phyloP scores from a whole-genome alignment of 129 eudicot species.

The Arctium minus region DNA sequence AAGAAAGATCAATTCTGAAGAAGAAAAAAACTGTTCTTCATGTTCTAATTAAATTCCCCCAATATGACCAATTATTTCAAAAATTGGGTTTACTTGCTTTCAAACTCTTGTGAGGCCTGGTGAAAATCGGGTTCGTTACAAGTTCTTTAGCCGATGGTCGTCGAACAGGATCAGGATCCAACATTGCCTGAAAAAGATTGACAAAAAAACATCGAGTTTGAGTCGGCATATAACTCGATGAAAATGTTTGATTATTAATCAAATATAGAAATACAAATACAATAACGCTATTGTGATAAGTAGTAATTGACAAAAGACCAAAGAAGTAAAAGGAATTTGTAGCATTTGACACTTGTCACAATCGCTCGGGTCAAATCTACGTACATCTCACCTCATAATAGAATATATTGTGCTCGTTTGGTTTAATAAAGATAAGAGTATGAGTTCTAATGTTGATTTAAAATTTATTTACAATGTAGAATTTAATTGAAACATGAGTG shows the following conservation, averaged over 20 bases:
- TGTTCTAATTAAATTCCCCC: constrained; percentile 17
- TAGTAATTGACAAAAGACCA: no score
- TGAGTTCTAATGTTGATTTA: no score
- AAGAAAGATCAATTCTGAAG: background rate
- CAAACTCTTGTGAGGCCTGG: constrained; percentile 28
- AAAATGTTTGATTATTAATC: background rate
- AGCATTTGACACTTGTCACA: no score
- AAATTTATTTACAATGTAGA: no score
- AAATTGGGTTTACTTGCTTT: constrained; percentile 27
- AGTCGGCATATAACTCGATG: background rate
- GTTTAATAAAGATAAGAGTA: no score
- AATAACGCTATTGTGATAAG: background rate
- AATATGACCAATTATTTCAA: constrained; percentile 1
- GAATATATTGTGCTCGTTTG: no score
- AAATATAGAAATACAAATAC: background rate
- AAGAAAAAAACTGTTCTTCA: background rate
- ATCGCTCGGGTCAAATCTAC: no score
- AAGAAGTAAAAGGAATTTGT: no score
- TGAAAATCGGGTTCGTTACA: constrained; percentile 52
- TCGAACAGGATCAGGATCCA: constrained; percentile 82
- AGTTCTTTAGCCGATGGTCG: constrained; percentile 85
- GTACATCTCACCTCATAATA: no score
- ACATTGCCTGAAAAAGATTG: constrained; percentile 54
- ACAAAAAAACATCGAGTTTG: background rate
- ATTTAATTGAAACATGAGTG: no score